A percentile compares a stretch with the other conserved stretches of the same genome.
Conservation (phyloP, 176 grass and related monocot genomes). For the Panicum miliaceum region DNA sequence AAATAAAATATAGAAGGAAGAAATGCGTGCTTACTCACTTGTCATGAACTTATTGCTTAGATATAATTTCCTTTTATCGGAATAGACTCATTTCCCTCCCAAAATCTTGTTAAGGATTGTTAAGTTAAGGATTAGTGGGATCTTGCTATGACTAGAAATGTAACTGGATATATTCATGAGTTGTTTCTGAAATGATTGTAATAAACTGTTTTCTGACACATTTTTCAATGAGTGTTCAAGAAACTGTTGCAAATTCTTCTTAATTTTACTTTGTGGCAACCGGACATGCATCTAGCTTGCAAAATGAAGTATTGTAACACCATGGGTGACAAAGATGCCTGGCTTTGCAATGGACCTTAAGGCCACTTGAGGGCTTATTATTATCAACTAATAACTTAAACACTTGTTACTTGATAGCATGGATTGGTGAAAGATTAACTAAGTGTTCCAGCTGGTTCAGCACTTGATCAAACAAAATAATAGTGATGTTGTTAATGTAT, state of each 20-base stretch:
- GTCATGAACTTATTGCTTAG: neutral
- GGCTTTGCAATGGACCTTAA: neutral
- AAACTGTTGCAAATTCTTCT: neutral
- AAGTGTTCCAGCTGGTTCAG: slow-evolving; percentile 1
- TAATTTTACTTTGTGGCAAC: neutral
- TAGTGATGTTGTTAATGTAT: slow-evolving; percentile 1
- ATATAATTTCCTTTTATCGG: neutral
- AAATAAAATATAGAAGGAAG: neutral
- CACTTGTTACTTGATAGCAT: neutral
- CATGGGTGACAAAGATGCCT: neutral
- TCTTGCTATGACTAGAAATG: neutral
- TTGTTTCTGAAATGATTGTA: neutral
- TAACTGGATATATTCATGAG: neutral
- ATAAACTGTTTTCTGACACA: neutral
- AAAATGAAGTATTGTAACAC: neutral
- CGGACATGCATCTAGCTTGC: neutral
- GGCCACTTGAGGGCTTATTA: neutral
- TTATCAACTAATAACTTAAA: neutral
- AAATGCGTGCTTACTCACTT: neutral
- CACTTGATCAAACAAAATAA: slow-evolving; percentile 29
- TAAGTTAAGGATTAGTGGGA: neutral
- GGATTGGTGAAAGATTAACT: neutral
- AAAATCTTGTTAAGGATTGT: neutral
- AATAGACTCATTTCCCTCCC: neutral
- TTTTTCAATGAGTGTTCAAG: neutral